Evolutionary conservation across 805 yeast genomes (phyloP).

Genomic region (Soucietia sequanensis): DNA sequence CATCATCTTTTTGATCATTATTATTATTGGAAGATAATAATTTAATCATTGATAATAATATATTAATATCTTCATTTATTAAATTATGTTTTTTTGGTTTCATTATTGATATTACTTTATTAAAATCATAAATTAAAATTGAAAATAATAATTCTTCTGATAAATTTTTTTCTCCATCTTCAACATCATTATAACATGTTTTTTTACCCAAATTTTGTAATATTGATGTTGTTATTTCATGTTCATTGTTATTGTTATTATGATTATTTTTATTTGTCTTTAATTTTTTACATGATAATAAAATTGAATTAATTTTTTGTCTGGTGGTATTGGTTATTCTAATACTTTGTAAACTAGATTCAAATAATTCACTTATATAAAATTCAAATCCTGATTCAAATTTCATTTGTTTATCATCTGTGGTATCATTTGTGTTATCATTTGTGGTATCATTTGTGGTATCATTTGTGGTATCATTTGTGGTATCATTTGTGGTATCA

Average conservation of each 20-base stretch:
- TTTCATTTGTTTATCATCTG: constrained; percentile 4
- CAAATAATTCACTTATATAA: constrained; percentile 28
- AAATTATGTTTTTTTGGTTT: constrained; percentile 77
- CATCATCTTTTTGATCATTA: constrained; percentile 3
- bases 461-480: too few relatives aligned
- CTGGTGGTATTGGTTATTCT: constrained; percentile 59
- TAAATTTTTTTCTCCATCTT: constrained; percentile 1
- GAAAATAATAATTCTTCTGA: constrained; percentile 65
- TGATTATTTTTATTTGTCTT: constrained; percentile 7
- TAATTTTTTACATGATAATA: constrained; percentile 35
- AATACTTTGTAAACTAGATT: constrained; percentile 25
- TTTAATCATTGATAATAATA: constrained; percentile 69
- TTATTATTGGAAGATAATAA: constrained; percentile 32
- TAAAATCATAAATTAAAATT: constrained; percentile 60
- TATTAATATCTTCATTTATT: constrained; percentile 77
- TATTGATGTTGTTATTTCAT: constrained; percentile 1
- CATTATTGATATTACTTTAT: constrained; percentile 64
- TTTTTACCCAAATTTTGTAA: not conserved
- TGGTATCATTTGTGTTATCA: too few relatives aligned
- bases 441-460: too few relatives aligned
- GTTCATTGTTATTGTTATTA: not conserved
- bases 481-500: too few relatives aligned
- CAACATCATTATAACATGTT: too few relatives aligned
- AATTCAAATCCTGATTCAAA: constrained; percentile 18
- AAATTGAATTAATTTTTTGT: constrained; percentile 52